A percentile compares a stretch with the other conserved stretches of the same genome.
phyloP scores from a whole-genome alignment of 2,329 filamentous ascomycete species.

The Massarina eburnea region DNA sequence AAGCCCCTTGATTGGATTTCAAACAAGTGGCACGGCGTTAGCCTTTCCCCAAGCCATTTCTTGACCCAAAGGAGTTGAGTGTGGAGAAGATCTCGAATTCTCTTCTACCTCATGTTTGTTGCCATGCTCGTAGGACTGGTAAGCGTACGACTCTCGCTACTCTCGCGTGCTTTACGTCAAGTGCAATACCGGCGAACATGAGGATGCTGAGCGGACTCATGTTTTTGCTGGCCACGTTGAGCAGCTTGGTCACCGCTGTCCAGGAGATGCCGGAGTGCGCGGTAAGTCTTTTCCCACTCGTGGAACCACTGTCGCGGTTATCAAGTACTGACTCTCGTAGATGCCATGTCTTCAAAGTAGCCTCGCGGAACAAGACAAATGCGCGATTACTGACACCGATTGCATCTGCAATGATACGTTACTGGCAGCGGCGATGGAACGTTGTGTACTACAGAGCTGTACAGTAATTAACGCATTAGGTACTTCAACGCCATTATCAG shows the following conservation, averaged over 20 bases:
- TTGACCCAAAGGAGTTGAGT: no score
- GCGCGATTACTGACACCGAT: background rate
- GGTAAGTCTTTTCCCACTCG: background rate
- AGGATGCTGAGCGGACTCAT: background rate
- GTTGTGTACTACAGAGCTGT: constrained; percentile 2
- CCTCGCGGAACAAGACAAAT: background rate
- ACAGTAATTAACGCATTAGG: constrained; percentile 16
- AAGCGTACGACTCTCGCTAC: no score
- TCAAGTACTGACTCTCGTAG: background rate
- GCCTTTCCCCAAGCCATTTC: no score
- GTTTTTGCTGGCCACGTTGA: background rate
- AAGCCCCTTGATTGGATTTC: no score
- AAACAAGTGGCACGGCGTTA: no score
- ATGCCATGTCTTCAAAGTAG: background rate
- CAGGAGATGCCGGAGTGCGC: background rate
- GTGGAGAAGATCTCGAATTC: no score
- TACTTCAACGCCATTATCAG: background rate
- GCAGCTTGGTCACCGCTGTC: background rate
- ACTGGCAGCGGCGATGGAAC: background rate
- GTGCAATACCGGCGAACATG: background rate
- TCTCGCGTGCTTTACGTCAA: no score
- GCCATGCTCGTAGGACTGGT: no score
- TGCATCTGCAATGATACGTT: background rate
- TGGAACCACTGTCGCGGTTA: background rate
- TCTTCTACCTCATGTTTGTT: no score